phyloP scores from a whole-genome alignment of 2,329 filamentous ascomycete species.

The Hymenoscyphus repandus region DNA sequence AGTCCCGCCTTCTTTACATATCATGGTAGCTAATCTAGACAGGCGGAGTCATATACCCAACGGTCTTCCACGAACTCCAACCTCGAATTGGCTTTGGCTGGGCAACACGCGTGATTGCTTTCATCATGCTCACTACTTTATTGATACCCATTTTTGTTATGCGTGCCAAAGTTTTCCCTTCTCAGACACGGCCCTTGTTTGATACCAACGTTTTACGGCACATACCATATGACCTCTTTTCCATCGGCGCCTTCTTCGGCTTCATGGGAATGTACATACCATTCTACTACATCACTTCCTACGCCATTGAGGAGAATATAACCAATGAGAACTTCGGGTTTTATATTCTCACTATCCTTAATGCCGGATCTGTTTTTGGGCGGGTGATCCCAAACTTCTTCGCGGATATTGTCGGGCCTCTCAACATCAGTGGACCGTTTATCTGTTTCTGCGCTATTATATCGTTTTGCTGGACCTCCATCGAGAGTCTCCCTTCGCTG shows the following conservation, averaged over 20 bases:
- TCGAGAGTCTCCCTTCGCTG: slow-evolving; percentile 46
- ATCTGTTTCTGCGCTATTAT: slow-evolving; percentile 44
- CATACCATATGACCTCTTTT: slow-evolving; percentile 12
- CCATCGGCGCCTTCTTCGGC: slow-evolving; percentile 17
- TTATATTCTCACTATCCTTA: slow-evolving; percentile 16
- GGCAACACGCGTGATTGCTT: slow-evolving; percentile 40
- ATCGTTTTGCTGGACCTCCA: slow-evolving; percentile 44
- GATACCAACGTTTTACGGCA: slow-evolving; percentile 22
- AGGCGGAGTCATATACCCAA: slow-evolving; percentile 40
- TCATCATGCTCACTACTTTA: slow-evolving; percentile 37
- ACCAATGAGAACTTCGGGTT: slow-evolving; percentile 33
- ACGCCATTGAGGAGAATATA: slow-evolving; percentile 18
- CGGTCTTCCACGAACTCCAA: slow-evolving; percentile 37
- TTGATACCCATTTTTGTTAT: slow-evolving; percentile 28
- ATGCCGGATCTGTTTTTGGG: slow-evolving; percentile 43
- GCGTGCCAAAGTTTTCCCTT: slow-evolving; percentile 15
- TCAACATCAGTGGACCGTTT: slow-evolving; percentile 42
- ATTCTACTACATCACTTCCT: slow-evolving; percentile 38
- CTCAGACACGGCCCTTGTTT: slow-evolving; percentile 8
- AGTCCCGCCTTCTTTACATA: no score
- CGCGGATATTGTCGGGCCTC: slow-evolving; percentile 46
- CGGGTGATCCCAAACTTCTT: slow-evolving; percentile 49
- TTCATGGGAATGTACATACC: slow-evolving; percentile 47
- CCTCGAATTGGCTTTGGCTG: slow-evolving; percentile 38
- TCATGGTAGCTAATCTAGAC: no score